Conservation (phyloP, 768 basidiomycete species). For the Hygrocybe coccinea region DNA sequence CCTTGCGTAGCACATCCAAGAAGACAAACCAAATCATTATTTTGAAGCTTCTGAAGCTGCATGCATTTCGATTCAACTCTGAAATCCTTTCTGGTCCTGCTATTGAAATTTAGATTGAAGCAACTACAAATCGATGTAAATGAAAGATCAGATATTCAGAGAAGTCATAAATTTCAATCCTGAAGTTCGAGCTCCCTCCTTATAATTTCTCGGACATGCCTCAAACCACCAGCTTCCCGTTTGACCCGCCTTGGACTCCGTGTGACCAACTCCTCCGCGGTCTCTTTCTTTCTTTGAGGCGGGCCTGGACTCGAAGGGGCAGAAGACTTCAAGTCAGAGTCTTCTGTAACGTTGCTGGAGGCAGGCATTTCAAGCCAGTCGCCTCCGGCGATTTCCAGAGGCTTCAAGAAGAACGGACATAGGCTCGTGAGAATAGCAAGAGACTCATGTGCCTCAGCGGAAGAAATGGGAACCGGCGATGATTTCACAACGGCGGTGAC, state of each 20-base stretch:
- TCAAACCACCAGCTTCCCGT: slow-evolving; percentile 64
- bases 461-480: slow-evolving; percentile 73
- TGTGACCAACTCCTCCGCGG: slow-evolving; percentile 54
- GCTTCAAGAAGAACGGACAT: slow-evolving; percentile 77
- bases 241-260: slow-evolving; percentile 72
- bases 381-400: slow-evolving; percentile 53
- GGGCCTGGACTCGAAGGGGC: slow-evolving; percentile 49
- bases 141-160: neutral
- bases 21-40: no score
- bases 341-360: slow-evolving; percentile 22
- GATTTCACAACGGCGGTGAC: slow-evolving; percentile 69
- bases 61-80: neutral
- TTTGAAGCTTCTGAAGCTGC: no score
- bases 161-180: slow-evolving; percentile 39
- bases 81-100: neutral
- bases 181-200: slow-evolving; percentile 70
- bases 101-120: slow-evolving; percentile 2
- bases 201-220: slow-evolving; percentile 79
- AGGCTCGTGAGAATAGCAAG: slow-evolving; percentile 58
- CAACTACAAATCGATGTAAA: slow-evolving; percentile 1
- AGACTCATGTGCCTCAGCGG: slow-evolving; percentile 73
- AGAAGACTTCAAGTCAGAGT: slow-evolving; percentile 22
- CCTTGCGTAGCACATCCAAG: no score
- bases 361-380: slow-evolving; percentile 64
- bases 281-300: slow-evolving; percentile 48